phyloP scores from a whole-genome alignment of 495 filamentous ascomycete species.

The Stereocaulon alpinum region DNA sequence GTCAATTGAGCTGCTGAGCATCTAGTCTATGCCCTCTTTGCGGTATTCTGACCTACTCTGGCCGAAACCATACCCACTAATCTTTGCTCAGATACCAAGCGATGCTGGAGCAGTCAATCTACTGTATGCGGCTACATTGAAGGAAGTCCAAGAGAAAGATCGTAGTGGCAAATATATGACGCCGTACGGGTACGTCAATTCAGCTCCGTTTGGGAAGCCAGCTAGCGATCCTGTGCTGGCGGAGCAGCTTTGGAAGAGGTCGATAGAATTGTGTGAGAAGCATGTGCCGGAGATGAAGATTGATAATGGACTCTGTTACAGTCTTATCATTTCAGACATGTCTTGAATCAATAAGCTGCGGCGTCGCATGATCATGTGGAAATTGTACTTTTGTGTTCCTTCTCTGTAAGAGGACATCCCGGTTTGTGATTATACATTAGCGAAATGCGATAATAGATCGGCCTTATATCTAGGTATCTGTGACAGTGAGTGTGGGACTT shows the following conservation, averaged over 20 bases:
- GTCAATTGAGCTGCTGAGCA: no score
- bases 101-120: not conserved
- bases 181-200: conserved; percentile 8
- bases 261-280: not conserved
- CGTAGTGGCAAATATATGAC: conserved; percentile 3
- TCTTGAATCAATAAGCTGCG: no score
- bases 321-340: no score
- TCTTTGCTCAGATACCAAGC: no score
- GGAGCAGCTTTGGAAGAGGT: not conserved
- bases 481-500: no score
- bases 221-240: not conserved
- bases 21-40: no score
- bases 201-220: not conserved
- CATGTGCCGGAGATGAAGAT: not conserved
- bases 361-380: not conserved
- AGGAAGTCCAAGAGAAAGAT: not conserved
- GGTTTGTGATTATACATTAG: no score
- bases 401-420: not conserved
- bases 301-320: no score
- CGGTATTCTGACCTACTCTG: no score
- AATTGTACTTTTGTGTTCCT: not conserved
- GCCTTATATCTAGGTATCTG: no score
- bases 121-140: not conserved
- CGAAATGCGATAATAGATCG: no score
- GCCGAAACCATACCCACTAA: no score